A percentile compares a stretch with the other conserved stretches of the same genome.
Evolutionary conservation across 495 filamentous ascomycete genomes (phyloP).

Genomic region (Acidomyces sp.): DNA sequence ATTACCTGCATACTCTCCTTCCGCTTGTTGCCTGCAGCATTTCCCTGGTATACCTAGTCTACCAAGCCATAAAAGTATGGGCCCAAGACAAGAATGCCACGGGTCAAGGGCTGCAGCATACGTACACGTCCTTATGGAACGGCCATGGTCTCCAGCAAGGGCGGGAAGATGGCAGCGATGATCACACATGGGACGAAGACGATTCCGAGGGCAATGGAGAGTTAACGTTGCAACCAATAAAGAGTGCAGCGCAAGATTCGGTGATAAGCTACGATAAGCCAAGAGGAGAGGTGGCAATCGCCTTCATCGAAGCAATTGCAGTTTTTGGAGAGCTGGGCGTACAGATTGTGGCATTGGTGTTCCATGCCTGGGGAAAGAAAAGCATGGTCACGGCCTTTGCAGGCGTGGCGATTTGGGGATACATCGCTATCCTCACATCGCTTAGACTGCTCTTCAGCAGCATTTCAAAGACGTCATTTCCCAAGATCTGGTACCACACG

Average conservation of each 20-base stretch:
- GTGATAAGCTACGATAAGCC: constrained; percentile 69
- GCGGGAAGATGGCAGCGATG: constrained; percentile 40
- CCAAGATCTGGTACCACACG: constrained; percentile 85
- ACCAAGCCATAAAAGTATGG: constrained; percentile 41
- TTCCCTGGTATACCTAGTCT: constrained; percentile 53
- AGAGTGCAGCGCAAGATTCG: constrained; percentile 45
- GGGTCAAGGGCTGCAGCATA: constrained; percentile 34
- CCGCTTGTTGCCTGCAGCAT: constrained; percentile 57
- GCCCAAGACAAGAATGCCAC: too few relatives aligned
- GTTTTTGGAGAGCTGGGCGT: constrained; percentile 57
- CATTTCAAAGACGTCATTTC: constrained; percentile 47
- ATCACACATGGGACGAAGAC: constrained; percentile 45
- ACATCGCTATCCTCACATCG: constrained; percentile 62
- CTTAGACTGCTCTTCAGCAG: constrained; percentile 61
- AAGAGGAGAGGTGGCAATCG: constrained; percentile 52
- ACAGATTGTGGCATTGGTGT: constrained; percentile 47
- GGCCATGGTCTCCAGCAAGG: constrained; percentile 13
- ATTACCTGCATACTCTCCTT: constrained; percentile 72
- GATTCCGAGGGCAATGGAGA: constrained; percentile 24
- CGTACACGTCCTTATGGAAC: constrained; percentile 34
- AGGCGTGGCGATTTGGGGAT: constrained; percentile 60
- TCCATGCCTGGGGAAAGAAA: constrained; percentile 41
- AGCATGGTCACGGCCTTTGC: constrained; percentile 49
- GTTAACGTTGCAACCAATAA: constrained; percentile 49
- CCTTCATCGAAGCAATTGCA: constrained; percentile 60